These are phyloP conservation scores for Pseudotsuga menziesii DNA, from an alignment of 75 land plant species.

Conservation along the genomic window DNA sequence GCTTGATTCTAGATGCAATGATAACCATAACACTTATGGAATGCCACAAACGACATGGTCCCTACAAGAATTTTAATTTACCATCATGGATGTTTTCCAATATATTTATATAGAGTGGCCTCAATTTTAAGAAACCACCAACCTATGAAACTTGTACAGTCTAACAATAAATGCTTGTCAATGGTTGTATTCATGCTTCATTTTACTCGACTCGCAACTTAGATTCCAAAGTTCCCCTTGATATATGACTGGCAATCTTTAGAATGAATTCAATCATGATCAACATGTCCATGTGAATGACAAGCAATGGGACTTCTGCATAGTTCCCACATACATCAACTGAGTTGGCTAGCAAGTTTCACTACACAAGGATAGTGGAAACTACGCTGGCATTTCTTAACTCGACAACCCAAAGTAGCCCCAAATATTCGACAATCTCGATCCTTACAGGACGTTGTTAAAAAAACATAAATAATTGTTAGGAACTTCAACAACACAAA, in stretches of 20 bases:
- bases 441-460: conserved; percentile 2
- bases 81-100: too few relatives aligned
- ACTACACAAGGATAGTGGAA: conserved; percentile 44
- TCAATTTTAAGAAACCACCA: neutral
- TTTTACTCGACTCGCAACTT: neutral
- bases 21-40: neutral
- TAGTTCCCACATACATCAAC: conserved; percentile 41
- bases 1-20: neutral
- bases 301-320: conserved; percentile 24
- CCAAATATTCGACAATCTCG: conserved; percentile 23
- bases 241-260: neutral
- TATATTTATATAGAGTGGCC: too few relatives aligned
- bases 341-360: conserved; percentile 20
- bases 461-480: neutral
- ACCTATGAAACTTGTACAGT: neutral
- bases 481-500: neutral
- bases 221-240: neutral
- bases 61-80: neutral
- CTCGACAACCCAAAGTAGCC: conserved; percentile 42
- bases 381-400: conserved; percentile 22
- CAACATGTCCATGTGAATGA: conserved; percentile 18
- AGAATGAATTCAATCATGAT: conserved; percentile 3
- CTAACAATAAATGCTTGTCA: neutral
- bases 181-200: neutral
- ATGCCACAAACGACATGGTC: neutral